Conservation (phyloP, 768 basidiomycete genomes). For the Leccinum sublutescens region DNA sequence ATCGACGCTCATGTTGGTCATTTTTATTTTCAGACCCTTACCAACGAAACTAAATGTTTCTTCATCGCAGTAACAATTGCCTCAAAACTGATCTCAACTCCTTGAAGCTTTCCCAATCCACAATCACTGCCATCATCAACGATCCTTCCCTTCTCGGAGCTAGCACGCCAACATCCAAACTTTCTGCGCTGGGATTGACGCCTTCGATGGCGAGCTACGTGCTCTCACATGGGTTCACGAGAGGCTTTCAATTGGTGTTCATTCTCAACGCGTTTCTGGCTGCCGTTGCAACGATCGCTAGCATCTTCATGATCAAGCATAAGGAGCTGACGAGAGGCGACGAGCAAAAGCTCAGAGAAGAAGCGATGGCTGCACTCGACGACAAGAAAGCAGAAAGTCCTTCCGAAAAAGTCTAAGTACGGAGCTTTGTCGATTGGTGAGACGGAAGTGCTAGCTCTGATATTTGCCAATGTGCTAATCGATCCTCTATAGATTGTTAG, state of each 20-base stretch:
- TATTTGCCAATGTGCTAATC: not conserved
- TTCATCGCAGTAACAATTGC: constrained; percentile 42
- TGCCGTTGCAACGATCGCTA: constrained; percentile 52
- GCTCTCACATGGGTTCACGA: constrained; percentile 49
- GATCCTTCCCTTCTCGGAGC: constrained; percentile 42
- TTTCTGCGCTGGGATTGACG: constrained; percentile 38
- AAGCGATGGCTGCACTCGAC: constrained; percentile 29
- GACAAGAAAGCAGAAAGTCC: not conserved
- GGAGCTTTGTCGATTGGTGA: not conserved
- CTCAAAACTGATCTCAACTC: constrained; percentile 41
- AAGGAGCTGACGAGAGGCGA: constrained; percentile 58
- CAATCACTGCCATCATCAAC: constrained; percentile 46
- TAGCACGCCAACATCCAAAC: constrained; percentile 31
- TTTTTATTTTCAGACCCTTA: constrained; percentile 7
- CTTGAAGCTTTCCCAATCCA: constrained; percentile 36
- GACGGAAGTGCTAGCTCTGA: not conserved
- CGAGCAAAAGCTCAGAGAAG: constrained; percentile 47
- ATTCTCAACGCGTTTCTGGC: constrained; percentile 57
- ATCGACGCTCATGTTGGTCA: constrained; percentile 50
- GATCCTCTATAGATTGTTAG: not conserved
- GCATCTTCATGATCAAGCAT: constrained; percentile 60
- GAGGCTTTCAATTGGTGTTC: constrained; percentile 60
- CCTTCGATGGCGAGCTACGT: constrained; percentile 38
- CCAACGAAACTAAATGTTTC: not conserved
- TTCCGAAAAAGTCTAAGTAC: constrained; percentile 5